Conservation (phyloP, 441 rosid species). For the Omphalea diandra region DNA sequence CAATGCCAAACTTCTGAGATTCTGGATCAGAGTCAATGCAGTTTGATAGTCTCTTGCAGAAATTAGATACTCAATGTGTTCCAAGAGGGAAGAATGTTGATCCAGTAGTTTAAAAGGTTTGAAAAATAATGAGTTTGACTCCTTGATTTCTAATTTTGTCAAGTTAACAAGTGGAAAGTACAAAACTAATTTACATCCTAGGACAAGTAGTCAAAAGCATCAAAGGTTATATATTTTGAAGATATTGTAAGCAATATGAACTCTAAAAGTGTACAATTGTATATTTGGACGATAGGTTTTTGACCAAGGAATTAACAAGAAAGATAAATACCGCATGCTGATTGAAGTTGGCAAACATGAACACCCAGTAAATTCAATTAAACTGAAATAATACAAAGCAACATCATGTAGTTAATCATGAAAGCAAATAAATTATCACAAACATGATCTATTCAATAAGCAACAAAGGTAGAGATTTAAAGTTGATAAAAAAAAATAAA, state of each 20-base stretch:
- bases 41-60: constrained; percentile 51
- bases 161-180: constrained; percentile 38
- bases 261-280: background rate
- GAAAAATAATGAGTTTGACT: constrained; percentile 66
- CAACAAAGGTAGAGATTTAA: background rate
- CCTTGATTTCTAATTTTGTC: constrained; percentile 76
- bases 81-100: constrained; percentile 44
- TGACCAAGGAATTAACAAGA: background rate
- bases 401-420: background rate
- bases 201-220: constrained; percentile 18
- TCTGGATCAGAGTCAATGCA: constrained; percentile 64
- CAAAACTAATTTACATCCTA: constrained; percentile 8
- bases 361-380: background rate
- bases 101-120: constrained; percentile 85
- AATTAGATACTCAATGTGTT: constrained; percentile 65
- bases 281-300: background rate
- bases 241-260: constrained; percentile 5
- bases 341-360: background rate
- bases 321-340: background rate
- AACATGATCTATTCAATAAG: background rate
- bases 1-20: constrained; percentile 80
- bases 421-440: background rate
- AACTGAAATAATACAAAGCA: background rate
- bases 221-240: constrained; percentile 10
- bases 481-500: constrained; percentile 12